phyloP scores from a whole-genome alignment of 202 grass and related monocot genomes.

The Hordeum pubiflorum region DNA sequence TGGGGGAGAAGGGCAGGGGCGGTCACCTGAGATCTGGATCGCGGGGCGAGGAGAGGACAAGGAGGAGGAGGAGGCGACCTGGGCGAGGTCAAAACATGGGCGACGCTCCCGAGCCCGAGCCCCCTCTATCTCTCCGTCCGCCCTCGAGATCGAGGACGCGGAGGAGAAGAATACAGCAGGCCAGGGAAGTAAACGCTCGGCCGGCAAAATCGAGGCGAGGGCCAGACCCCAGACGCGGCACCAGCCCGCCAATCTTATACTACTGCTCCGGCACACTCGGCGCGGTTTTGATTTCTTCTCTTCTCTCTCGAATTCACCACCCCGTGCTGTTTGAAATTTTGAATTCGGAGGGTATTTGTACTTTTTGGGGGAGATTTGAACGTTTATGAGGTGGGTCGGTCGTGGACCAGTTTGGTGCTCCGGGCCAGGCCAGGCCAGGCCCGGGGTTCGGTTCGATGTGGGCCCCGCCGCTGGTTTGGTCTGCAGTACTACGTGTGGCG shows the following conservation, averaged over 20 bases:
- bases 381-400: no score
- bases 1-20: neutral
- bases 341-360: no score
- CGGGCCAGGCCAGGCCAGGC: no score
- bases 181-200: conserved; percentile 31
- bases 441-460: no score
- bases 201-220: conserved; percentile 27
- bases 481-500: no score
- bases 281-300: neutral
- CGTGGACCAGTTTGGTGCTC: no score
- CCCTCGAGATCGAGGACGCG: conserved; percentile 39
- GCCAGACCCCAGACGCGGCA: conserved; percentile 16
- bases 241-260: conserved; percentile 56
- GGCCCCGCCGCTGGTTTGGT: no score
- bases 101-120: neutral
- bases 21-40: conserved; percentile 43
- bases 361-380: no score
- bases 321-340: neutral
- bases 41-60: neutral
- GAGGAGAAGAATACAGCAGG: conserved; percentile 14
- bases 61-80: conserved; percentile 15
- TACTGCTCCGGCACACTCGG: neutral
- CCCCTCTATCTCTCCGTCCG: neutral
- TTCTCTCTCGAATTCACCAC: no score
- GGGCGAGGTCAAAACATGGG: conserved; percentile 38